phyloP scores from a whole-genome alignment of 2,329 filamentous ascomycete species.

The Penicillium capsulatum region DNA sequence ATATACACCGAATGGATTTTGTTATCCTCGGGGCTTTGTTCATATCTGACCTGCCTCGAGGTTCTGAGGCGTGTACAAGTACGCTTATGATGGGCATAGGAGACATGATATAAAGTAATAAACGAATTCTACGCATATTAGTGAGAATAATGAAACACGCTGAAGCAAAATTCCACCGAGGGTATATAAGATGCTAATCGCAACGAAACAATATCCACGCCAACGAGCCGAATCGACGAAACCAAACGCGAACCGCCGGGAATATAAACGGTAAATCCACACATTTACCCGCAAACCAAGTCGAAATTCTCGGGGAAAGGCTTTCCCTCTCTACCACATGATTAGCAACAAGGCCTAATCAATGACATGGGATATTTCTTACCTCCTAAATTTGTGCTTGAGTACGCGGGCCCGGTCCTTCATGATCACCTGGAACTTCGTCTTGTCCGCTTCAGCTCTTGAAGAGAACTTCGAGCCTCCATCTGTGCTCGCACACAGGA shows the following conservation, averaged over 20 bases:
- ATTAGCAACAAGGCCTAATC: neutral
- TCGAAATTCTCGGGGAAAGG: conserved; percentile 1
- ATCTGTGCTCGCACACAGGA: conserved; percentile 23
- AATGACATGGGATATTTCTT: neutral
- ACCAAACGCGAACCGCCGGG: too few species aligned
- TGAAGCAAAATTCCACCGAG: too few species aligned
- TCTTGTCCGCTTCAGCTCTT: neutral
- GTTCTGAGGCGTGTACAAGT: too few species aligned
- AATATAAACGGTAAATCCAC: neutral
- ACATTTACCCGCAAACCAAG: neutral
- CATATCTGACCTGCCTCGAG: too few species aligned
- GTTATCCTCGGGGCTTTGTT: conserved; percentile 15
- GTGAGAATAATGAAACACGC: too few species aligned
- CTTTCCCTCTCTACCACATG: neutral
- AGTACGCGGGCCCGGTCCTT: conserved; percentile 55
- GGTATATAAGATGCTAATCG: too few species aligned
- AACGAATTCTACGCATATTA: too few species aligned
- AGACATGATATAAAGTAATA: too few species aligned
- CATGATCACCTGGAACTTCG: conserved; percentile 46
- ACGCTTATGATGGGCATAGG: too few species aligned
- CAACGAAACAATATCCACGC: too few species aligned
- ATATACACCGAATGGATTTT: conserved; percentile 18
- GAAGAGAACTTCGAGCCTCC: conserved; percentile 31
- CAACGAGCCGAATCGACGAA: too few species aligned
- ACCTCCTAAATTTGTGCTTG: conserved; percentile 44